Conservation (phyloP, 805 yeast genomes). For the Wilhelminamyces savonicus region DNA sequence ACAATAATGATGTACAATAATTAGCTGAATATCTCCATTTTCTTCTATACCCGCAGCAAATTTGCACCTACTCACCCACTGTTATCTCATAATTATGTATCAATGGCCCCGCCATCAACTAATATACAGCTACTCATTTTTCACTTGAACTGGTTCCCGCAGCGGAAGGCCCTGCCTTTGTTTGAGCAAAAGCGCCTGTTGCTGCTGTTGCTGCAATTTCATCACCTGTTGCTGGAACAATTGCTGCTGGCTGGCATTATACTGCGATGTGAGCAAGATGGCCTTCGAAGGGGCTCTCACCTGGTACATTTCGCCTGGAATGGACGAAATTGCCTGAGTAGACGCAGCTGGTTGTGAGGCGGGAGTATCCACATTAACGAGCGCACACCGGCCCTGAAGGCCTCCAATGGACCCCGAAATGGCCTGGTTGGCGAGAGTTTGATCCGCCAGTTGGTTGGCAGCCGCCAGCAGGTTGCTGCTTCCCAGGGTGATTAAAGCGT, state of each 20-base stretch:
- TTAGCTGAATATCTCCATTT: too few species aligned
- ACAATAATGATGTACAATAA: too few species aligned
- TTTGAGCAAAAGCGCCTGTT: constrained; percentile 21
- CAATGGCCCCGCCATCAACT: too few species aligned
- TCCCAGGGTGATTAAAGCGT: constrained; percentile 66
- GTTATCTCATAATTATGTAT: too few species aligned
- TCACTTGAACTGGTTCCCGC: too few species aligned
- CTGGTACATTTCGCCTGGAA: constrained; percentile 50
- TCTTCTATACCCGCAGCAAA: too few species aligned
- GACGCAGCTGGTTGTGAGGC: constrained; percentile 3
- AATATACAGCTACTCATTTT: too few species aligned
- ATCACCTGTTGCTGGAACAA: constrained; percentile 38
- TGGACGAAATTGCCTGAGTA: constrained; percentile 45
- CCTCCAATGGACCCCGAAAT: constrained; percentile 58
- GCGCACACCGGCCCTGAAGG: constrained; percentile 71
- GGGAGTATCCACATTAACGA: constrained; percentile 55
- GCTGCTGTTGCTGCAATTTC: constrained; percentile 34
- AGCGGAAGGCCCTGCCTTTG: constrained; percentile 20
- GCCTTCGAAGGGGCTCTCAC: constrained; percentile 43
- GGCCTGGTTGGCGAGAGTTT: constrained; percentile 41
- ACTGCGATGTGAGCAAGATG: constrained; percentile 34
- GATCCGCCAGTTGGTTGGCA: constrained; percentile 12
- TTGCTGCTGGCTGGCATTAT: constrained; percentile 37
- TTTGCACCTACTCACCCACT: too few species aligned
- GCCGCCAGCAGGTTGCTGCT: constrained; percentile 40